Evolutionary conservation across 2,329 filamentous ascomycete genomes (phyloP).

Genomic region (Talaromyces sp.): DNA sequence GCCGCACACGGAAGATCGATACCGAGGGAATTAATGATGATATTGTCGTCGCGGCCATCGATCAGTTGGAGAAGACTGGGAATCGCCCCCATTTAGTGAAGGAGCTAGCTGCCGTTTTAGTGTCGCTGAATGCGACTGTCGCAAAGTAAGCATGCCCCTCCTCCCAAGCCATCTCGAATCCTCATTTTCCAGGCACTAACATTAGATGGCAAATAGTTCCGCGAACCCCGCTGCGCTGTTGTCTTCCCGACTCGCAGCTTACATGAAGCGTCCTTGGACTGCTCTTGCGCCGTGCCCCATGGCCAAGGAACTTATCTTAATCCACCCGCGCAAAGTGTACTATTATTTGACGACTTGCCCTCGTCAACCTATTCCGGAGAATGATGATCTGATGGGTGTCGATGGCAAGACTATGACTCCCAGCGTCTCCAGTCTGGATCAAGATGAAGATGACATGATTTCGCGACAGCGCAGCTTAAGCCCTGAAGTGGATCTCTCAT

Average conservation of each 20-base stretch:
- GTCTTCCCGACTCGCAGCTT: slow-evolving; percentile 85
- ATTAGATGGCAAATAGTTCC: slow-evolving; percentile 62
- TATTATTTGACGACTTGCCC: slow-evolving; percentile 92
- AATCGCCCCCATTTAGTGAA: slow-evolving; percentile 95
- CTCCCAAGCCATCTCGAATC: slow-evolving; percentile 1
- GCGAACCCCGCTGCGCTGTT: slow-evolving; percentile 95
- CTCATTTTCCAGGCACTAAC: slow-evolving; percentile 19
- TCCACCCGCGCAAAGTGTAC: slow-evolving; percentile 92
- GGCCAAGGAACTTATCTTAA: slow-evolving; percentile 87
- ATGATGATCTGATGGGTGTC: slow-evolving; percentile 54
- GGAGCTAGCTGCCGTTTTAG: slow-evolving; percentile 80
- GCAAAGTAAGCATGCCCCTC: slow-evolving; percentile 72
- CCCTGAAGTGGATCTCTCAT: slow-evolving; percentile 88
- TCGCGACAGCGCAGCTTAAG: slow-evolving; percentile 73
- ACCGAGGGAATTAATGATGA: slow-evolving; percentile 88
- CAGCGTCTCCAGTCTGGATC: slow-evolving; percentile 74
- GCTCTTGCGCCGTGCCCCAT: slow-evolving; percentile 79
- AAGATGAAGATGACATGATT: slow-evolving; percentile 69
- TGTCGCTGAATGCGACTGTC: slow-evolving; percentile 75
- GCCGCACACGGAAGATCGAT: slow-evolving; percentile 64
- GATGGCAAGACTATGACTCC: slow-evolving; percentile 74
- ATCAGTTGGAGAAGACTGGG: slow-evolving; percentile 83
- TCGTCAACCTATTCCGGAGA: slow-evolving; percentile 77
- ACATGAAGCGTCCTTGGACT: slow-evolving; percentile 85
- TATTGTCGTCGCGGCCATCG: slow-evolving; percentile 87